Evolutionary conservation across 805 yeast genomes (phyloP).

Genomic region (Phaffomyces opuntiae): DNA sequence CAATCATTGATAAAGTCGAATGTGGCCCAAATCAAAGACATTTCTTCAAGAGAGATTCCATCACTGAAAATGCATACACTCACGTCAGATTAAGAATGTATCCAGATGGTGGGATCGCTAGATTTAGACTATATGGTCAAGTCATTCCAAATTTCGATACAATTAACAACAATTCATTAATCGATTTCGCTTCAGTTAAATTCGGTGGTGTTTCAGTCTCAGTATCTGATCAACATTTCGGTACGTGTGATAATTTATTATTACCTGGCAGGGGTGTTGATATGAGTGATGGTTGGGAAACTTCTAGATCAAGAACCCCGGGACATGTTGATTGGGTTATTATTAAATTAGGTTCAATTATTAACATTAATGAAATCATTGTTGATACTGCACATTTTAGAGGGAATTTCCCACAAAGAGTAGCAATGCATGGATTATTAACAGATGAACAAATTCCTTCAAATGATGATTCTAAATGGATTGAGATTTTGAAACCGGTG

Average conservation of each 20-base stretch:
- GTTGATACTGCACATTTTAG: slow-evolving; percentile 92
- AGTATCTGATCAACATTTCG: slow-evolving; percentile 89
- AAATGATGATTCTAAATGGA: slow-evolving; percentile 49
- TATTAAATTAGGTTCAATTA: slow-evolving; percentile 64
- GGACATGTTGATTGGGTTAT: slow-evolving; percentile 93
- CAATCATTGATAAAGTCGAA: slow-evolving; percentile 59
- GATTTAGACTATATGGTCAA: slow-evolving; percentile 83
- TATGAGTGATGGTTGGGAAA: slow-evolving; percentile 99
- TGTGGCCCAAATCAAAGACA: slow-evolving; percentile 90
- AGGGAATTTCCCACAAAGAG: slow-evolving; percentile 88
- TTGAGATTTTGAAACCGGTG: slow-evolving; percentile 51
- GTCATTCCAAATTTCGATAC: slow-evolving; percentile 66
- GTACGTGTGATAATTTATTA: slow-evolving; percentile 81
- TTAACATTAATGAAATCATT: slow-evolving; percentile 51
- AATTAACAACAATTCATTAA: slow-evolving; percentile 18
- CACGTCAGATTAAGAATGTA: slow-evolving; percentile 85
- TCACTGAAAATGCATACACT: slow-evolving; percentile 62
- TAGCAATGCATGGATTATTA: slow-evolving; percentile 58
- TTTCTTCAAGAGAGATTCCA: slow-evolving; percentile 56
- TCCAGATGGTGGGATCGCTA: slow-evolving; percentile 97
- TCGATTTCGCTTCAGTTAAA: slow-evolving; percentile 76
- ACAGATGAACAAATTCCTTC: slow-evolving; percentile 31
- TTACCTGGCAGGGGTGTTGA: slow-evolving; percentile 93
- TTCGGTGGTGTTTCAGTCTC: slow-evolving; percentile 86
- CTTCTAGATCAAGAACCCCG: slow-evolving; percentile 74